phyloP scores from a whole-genome alignment of 192 early-diverging fungal genomes.

The Coemansia sp. region DNA sequence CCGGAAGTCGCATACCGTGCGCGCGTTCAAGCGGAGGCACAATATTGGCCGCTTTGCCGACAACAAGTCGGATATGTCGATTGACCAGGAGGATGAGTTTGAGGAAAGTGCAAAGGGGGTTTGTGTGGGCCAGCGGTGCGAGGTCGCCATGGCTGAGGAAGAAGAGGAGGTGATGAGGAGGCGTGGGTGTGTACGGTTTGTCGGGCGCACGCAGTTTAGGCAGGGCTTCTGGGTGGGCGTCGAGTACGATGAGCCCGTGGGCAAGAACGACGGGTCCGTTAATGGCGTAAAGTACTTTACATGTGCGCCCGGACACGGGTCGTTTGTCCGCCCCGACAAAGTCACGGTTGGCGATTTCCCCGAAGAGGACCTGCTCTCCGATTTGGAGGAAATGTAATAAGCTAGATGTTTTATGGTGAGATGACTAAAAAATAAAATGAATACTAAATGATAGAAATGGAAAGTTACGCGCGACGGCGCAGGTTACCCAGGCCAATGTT shows the following conservation, averaged over 20 bases:
- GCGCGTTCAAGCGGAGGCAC: conserved; percentile 85
- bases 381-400: conserved; percentile 62
- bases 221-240: conserved; percentile 92
- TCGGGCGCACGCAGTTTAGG: conserved; percentile 78
- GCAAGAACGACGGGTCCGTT: conserved; percentile 90
- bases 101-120: conserved; percentile 66
- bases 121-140: conserved; percentile 77
- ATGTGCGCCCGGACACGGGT: conserved; percentile 72
- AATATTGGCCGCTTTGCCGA: conserved; percentile 86
- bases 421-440: conserved; percentile 6
- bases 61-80: conserved; percentile 73
- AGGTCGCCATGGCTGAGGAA: no score
- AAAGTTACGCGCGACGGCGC: conserved; percentile 27
- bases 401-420: conserved; percentile 11
- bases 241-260: conserved; percentile 94
- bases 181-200: conserved; percentile 67
- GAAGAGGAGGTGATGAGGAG: conserved; percentile 45
- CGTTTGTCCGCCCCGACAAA: conserved; percentile 87
- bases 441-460: neutral
- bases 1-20: conserved; percentile 76
- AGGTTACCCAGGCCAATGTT: conserved; percentile 49
- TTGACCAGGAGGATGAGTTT: conserved; percentile 70
- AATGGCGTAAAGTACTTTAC: conserved; percentile 77
- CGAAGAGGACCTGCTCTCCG: conserved; percentile 76
- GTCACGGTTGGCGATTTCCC: conserved; percentile 92